A percentile compares a stretch with the other conserved stretches of the same genome.
phyloP scores from a whole-genome alignment of 169 alveolate species.

The Neospora caninum region DNA sequence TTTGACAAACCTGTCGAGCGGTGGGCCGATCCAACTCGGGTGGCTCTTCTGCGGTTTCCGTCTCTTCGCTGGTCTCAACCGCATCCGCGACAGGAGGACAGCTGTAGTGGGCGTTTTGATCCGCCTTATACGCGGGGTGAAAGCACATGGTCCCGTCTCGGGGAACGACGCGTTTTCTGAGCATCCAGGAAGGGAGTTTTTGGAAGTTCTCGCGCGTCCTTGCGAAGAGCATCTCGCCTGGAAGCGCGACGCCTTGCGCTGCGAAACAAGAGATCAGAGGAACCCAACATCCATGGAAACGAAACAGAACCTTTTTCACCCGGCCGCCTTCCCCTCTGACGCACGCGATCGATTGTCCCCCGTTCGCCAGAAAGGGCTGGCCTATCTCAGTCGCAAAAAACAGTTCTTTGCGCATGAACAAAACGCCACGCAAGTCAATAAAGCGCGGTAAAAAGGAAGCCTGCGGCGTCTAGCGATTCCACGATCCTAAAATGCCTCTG shows the following conservation, averaged over 20 bases:
- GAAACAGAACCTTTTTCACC: no score
- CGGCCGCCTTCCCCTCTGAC: no score
- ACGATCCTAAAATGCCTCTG: no score
- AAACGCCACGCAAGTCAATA: no score
- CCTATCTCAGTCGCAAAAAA: no score
- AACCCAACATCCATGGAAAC: no score
- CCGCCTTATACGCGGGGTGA: neutral
- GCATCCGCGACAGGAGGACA: neutral
- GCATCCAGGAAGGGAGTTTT: neutral
- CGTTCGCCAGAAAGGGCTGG: no score
- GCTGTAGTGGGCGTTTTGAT: neutral
- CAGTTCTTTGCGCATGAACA: no score
- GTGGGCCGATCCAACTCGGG: neutral
- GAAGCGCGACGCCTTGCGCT: neutral
- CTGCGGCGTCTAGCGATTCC: no score
- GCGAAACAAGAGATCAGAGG: neutral
- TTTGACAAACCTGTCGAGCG: neutral
- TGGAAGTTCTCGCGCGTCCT: neutral
- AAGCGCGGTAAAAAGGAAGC: no score
- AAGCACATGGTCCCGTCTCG: neutral
- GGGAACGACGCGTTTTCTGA: neutral
- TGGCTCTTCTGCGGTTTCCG: neutral
- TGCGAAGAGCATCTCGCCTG: neutral
- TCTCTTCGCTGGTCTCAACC: no score
- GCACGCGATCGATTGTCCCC: no score